These are phyloP conservation scores for Peniophora sp. DNA, from an alignment of 1,284 basidiomycete genomes.

Conservation along the genomic window DNA sequence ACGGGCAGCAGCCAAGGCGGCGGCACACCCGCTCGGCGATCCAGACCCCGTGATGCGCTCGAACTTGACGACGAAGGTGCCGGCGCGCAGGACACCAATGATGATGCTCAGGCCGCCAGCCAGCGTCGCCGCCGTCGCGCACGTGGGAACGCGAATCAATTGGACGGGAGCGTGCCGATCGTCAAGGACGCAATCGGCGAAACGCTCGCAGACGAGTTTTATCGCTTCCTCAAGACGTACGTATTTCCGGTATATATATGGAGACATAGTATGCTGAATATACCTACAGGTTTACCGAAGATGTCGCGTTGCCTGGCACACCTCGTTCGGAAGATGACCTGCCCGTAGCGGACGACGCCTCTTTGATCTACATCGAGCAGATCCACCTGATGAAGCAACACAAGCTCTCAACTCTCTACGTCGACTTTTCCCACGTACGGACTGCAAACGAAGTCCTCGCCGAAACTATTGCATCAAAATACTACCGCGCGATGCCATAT, in stretches of 20 bases:
- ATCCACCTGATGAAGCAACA: constrained; percentile 91
- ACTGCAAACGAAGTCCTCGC: constrained; percentile 89
- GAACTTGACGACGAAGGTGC: constrained; percentile 51
- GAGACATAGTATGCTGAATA: constrained; percentile 1
- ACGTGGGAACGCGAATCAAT: constrained; percentile 37
- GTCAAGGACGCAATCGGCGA: constrained; percentile 92
- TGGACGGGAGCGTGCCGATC: constrained; percentile 64
- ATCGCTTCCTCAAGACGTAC: constrained; percentile 84
- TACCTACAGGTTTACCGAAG: constrained; percentile 67
- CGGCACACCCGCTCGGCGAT: constrained; percentile 27
- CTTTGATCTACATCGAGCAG: constrained; percentile 83
- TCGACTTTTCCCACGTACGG: constrained; percentile 90
- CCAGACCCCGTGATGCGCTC: constrained; percentile 48
- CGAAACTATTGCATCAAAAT: constrained; percentile 87
- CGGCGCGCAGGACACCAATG: constrained; percentile 29
- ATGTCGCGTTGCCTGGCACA: constrained; percentile 65
- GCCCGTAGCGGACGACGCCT: constrained; percentile 49
- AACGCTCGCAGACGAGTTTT: constrained; percentile 86
- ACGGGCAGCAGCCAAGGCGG: constrained; percentile 31
- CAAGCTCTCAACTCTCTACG: constrained; percentile 90
- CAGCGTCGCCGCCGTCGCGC: constrained; percentile 25
- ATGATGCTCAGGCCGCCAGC: constrained; percentile 21
- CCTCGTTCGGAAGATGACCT: constrained; percentile 62
- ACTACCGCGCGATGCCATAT: constrained; percentile 95
- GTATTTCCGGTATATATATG: neutral